Conservation (phyloP, 2,329 filamentous ascomycete genomes). For the Ambrosiella beaveri region DNA sequence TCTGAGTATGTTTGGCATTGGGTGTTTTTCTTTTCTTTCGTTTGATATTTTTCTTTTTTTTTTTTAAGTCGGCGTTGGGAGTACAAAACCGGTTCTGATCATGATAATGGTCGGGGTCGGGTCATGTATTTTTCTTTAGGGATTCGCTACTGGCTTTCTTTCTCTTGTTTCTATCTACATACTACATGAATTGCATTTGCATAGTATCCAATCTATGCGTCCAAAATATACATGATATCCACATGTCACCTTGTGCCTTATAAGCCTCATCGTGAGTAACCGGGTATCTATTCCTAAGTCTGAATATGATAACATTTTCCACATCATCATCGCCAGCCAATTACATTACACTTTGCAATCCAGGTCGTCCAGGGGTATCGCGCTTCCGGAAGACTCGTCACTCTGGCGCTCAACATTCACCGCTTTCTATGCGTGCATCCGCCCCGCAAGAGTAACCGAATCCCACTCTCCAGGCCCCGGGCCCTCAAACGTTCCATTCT, state of each 20-base stretch:
- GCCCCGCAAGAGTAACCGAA: constrained; percentile 20
- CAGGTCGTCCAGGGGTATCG: not conserved
- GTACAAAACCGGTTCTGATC: constrained; percentile 7
- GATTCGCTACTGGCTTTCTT: not conserved
- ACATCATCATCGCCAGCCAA: not conserved
- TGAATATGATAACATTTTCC: not conserved
- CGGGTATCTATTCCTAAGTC: not conserved
- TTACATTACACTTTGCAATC: not conserved
- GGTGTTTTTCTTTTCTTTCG: not conserved
- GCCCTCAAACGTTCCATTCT: constrained; percentile 54
- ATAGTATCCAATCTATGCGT: not conserved
- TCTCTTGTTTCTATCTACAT: not conserved
- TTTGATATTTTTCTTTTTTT: constrained; percentile 3
- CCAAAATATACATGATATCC: constrained; percentile 4
- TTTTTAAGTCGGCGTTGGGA: constrained; percentile 11
- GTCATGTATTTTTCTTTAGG: not conserved
- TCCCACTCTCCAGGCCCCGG: constrained; percentile 37
- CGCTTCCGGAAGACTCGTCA: not conserved
- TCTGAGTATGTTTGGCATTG: constrained; percentile 2
- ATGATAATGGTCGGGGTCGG: not conserved
- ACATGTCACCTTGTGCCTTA: not conserved
- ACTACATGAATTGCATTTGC: constrained; percentile 1
- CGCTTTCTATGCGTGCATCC: constrained; percentile 15
- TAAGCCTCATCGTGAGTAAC: not conserved
- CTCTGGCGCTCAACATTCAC: not conserved